Base-by-base conservation (phyloP, 306 rosid species). In the Cicer cuneatum region DNA sequence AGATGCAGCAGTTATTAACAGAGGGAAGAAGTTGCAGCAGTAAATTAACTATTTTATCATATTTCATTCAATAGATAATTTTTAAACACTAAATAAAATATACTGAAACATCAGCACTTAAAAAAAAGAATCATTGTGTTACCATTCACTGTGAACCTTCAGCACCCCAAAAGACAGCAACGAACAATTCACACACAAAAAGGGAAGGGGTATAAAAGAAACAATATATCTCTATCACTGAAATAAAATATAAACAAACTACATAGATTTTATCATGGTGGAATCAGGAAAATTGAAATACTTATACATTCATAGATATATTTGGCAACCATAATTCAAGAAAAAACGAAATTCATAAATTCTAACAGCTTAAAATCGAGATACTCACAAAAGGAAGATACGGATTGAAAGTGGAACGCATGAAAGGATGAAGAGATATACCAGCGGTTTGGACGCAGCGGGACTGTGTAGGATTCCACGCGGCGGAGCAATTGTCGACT, bases 1-100 rank as follows among this genome's bases (percentile, higher is more conserved):
- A 8, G 14, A 60, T 12, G 67, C 43, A 77, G 45, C 67, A 51
- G 70, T 51, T 51, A 74, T 52, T n/a, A 73, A 77, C 11, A 59
- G 57, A 35, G 54, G 66, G 54, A 64, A 12, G 51, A 18, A 49
- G n/a, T 8, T 49, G 85, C 53, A 65, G 14, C 46, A 56, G 61
- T 40, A 53, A 70, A 47, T 9, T 15, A 76, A 54, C 35, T 45
- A 2, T 1, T 1, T 16, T 29, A 80, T 83, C 43, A 49, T 42
- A 66, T 59, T 63, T 47, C 83, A 41, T 41, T 58, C 57, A 59
- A 53, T 7, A 57, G 38, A 62, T 61, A 33, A 33, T 66, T 71
- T 8, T 1, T 9, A 14, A 64, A 61, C 15, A 42, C 49, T 38
- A 66, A 38, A 69, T 47, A n/a, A 47, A 66, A 39, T 53, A 38